A percentile compares a stretch with the other conserved stretches of the same genome.
Evolutionary conservation across 345 rosid species (phyloP).

Genomic region (Kandelia obovata): DNA sequence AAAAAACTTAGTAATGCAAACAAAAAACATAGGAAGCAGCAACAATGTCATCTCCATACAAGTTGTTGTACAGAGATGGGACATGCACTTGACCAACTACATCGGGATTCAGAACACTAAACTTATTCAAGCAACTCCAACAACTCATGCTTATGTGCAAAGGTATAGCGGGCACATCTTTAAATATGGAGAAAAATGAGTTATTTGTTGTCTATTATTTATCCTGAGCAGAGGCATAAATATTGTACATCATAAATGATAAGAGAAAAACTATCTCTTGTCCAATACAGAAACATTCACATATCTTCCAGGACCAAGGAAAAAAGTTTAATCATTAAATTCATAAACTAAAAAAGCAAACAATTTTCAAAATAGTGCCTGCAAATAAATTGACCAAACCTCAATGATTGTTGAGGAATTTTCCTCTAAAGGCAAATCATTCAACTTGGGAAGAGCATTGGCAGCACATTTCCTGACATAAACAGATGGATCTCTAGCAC

Average conservation of each 20-base stretch:
- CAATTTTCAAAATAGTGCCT: background rate
- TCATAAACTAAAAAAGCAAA: background rate
- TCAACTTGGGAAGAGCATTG: constrained; percentile 89
- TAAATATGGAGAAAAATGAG: no score
- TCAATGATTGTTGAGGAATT: constrained; percentile 67
- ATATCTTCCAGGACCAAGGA: no score
- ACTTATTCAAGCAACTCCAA: no score
- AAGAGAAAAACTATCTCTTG: no score
- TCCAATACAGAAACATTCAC: no score
- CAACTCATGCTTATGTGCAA: background rate
- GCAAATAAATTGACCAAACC: constrained; percentile 39
- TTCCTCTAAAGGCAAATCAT: constrained; percentile 78
- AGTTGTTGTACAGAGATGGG: background rate
- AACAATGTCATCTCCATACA: background rate
- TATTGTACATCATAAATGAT: no score
- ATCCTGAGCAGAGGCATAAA: no score
- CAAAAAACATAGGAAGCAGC: background rate
- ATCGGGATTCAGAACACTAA: background rate
- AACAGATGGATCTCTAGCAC: constrained; percentile 89
- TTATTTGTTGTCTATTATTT: no score
- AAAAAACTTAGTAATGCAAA: background rate
- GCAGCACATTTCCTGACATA: constrained; percentile 96
- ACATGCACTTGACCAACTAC: background rate
- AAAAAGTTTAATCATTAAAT: no score
- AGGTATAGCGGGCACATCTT: no score